Conservation (phyloP, 2,329 filamentous ascomycete species). For the Pyrenochaeta sp. region DNA sequence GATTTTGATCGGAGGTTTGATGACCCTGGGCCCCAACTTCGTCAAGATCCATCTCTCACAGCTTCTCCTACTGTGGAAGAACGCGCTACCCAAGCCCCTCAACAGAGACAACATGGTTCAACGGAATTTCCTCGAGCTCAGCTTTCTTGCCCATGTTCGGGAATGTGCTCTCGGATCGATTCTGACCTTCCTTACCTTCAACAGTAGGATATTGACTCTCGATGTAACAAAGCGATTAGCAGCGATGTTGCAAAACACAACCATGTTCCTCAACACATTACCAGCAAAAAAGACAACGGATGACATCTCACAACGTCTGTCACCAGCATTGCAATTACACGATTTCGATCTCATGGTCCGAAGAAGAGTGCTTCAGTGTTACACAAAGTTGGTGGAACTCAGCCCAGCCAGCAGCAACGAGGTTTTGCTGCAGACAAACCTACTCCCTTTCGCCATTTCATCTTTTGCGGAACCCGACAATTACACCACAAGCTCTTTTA, state of each 20-base stretch:
- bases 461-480: conserved; percentile 93
- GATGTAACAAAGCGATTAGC: conserved; percentile 94
- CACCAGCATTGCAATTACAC: conserved; percentile 84
- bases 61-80: conserved; percentile 93
- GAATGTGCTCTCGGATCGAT: conserved; percentile 94
- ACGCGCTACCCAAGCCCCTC: conserved; percentile 92
- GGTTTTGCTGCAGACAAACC: conserved; percentile 85
- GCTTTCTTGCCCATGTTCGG: conserved; percentile 90
- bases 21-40: conserved; percentile 96
- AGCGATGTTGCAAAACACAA: conserved; percentile 93
- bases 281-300: conserved; percentile 85
- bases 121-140: conserved; percentile 84
- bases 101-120: conserved; percentile 88
- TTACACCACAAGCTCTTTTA: conserved; percentile 83
- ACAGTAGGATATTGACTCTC: conserved; percentile 86
- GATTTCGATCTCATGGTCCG: conserved; percentile 95
- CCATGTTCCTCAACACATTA: conserved; percentile 84
- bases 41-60: conserved; percentile 98
- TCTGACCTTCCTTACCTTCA: conserved; percentile 90
- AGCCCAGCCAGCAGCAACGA: conserved; percentile 87
- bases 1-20: conserved; percentile 94
- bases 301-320: conserved; percentile 82
- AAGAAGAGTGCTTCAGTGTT: conserved; percentile 91
- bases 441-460: conserved; percentile 86
- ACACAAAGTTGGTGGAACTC: conserved; percentile 86